Conservation (phyloP, 2,329 filamentous ascomycete species). For the Colletotrichum abscissum region DNA sequence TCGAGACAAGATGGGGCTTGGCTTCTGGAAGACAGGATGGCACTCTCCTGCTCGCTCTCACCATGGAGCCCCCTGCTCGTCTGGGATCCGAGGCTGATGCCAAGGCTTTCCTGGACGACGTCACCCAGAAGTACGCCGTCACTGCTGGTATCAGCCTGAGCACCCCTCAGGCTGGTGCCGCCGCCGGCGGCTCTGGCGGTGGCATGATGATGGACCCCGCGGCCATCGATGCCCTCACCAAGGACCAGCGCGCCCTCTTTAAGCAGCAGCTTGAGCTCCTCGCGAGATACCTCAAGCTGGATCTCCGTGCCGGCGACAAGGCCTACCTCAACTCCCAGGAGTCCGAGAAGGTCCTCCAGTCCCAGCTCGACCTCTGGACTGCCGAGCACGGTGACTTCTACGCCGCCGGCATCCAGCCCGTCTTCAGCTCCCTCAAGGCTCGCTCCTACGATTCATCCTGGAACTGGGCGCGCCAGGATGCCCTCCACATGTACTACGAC, state of each 20-base stretch:
- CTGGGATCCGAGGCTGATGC: slow-evolving; percentile 90
- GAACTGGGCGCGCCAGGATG: slow-evolving; percentile 99
- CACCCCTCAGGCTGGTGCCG: slow-evolving; percentile 78
- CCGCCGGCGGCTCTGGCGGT: slow-evolving; percentile 74
- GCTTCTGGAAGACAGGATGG: slow-evolving; percentile 90
- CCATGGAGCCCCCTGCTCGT: slow-evolving; percentile 90
- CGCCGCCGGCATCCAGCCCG: slow-evolving; percentile 91
- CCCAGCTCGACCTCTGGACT: slow-evolving; percentile 94
- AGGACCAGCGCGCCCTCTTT: slow-evolving; percentile 95
- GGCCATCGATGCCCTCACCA: slow-evolving; percentile 94
- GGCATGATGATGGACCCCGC: slow-evolving; percentile 99
- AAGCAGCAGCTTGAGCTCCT: slow-evolving; percentile 98
- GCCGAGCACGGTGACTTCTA: slow-evolving; percentile 98
- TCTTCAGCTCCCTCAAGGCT: slow-evolving; percentile 93
- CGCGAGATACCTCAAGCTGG: slow-evolving; percentile 96
- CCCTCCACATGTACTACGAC: slow-evolving; percentile 98
- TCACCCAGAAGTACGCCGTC: slow-evolving; percentile 88
- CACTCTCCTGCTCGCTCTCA: slow-evolving; percentile 87
- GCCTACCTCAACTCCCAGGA: slow-evolving; percentile 87
- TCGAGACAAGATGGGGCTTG: slow-evolving; percentile 94
- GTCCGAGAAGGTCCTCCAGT: slow-evolving; percentile 87
- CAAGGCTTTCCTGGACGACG: slow-evolving; percentile 90
- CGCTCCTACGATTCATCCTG: slow-evolving; percentile 97
- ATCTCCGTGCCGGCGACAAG: slow-evolving; percentile 96
- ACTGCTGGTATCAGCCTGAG: slow-evolving; percentile 87